Base-by-base conservation (phyloP, 352 stramenopile genomes). In the Pythium utonaiense region DNA sequence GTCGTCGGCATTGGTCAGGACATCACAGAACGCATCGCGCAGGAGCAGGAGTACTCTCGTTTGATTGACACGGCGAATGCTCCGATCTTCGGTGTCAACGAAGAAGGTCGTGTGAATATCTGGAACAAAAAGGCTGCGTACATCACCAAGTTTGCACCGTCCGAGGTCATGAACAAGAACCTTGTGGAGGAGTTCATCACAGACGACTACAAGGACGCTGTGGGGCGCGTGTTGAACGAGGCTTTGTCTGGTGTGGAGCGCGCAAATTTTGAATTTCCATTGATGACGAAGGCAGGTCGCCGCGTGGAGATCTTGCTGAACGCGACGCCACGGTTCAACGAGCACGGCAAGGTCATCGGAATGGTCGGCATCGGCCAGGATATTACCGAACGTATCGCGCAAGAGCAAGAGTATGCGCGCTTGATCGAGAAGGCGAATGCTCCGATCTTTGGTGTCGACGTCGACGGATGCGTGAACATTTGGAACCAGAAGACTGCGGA, bases 51-150 rank as follows among this genome's bases (percentile, higher is more conserved):
- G 38, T 94, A 96, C 57, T 73, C 71, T 1, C 74, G 86, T 5
- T 53, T 97, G 19, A 95, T 97, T 58, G 90, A 97, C 47, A 96
- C 83, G 5, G 88, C 90, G 0, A 96, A 97, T 49, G 84, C 88
- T 0, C 86, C 89, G 19, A 96, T 96, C 45, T 96, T 97, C 49
- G 90, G 88, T 31, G 84, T 96, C 16, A 86, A 96, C 55, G 66
- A 70, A 27, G 71, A 95, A 34, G 84, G 86, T 5, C 64, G 67
- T 19, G 87, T 96, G 8, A 94, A 93, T 51, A 95, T 96, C 60
- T 96, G 87, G 87, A 96, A 98, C 66, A 83, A 96, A 45, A 97
- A 97, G 62, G 88, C 89, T 9, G 83, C 82, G 9, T 83, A 95
- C 24, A 92, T 95, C 55, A 98, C 91, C 34, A 89, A 96, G 64